These are phyloP conservation scores for Suillus brevipes DNA, from an alignment of 768 basidiomycete genomes.

Conservation along the genomic window DNA sequence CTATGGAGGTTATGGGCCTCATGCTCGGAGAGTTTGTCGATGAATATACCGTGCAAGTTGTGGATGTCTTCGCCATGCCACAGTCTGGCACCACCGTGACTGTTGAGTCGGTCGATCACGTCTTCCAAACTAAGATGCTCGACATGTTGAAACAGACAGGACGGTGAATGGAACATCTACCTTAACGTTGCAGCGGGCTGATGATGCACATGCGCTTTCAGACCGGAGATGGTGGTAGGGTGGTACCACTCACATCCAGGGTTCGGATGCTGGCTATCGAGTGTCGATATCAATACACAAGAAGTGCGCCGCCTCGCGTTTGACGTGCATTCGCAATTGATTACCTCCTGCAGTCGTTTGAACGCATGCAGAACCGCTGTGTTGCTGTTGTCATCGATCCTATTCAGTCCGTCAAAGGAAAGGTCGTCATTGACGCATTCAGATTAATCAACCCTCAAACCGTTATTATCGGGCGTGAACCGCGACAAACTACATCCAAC, in stretches of 20 bases:
- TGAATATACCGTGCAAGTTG: constrained; percentile 92
- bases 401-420: constrained; percentile 97
- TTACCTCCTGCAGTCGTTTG: constrained; percentile 73
- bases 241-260: constrained; percentile 99
- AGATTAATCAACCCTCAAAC: constrained; percentile 91
- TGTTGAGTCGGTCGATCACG: constrained; percentile 97
- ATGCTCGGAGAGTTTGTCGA: constrained; percentile 99
- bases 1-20: constrained; percentile 99
- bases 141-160: constrained; percentile 99
- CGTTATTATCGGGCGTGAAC: constrained; percentile 90
- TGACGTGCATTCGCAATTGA: constrained; percentile 17
- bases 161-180: constrained; percentile 52
- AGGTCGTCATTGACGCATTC: constrained; percentile 99
- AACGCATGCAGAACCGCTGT: constrained; percentile 87
- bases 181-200: constrained; percentile 1
- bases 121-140: constrained; percentile 97
- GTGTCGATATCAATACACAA: constrained; percentile 98
- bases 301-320: constrained; percentile 54
- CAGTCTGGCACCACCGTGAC: constrained; percentile 97
- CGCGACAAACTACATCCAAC: constrained; percentile 95
- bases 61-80: constrained; percentile 99
- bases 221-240: constrained; percentile 97
- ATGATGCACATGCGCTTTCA: constrained; percentile 26
- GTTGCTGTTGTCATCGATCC: constrained; percentile 98
- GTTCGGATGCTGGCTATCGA: constrained; percentile 98